phyloP scores from a whole-genome alignment of 176 grass and related monocot genomes.

The Phragmites australis region DNA sequence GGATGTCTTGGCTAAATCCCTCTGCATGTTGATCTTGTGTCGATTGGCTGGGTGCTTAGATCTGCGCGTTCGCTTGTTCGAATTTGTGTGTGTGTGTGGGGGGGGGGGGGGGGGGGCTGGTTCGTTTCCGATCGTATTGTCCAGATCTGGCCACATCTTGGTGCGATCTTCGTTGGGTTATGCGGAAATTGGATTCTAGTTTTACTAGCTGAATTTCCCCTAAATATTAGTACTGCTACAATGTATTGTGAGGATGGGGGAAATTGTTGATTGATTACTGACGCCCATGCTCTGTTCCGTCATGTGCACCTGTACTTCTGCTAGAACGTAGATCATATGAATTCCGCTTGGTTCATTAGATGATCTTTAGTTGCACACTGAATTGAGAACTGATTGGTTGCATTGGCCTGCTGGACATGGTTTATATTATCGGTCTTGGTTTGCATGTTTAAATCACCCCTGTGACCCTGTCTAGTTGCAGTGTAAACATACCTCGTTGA shows the following conservation, averaged over 20 bases:
- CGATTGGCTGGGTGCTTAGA: background rate
- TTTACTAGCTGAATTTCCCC: background rate
- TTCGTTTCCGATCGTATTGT: background rate
- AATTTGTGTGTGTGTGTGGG: background rate
- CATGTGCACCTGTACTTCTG: background rate
- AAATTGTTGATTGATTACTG: too few species aligned
- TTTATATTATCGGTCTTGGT: background rate
- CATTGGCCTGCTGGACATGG: background rate
- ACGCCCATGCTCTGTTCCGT: background rate
- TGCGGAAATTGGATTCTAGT: background rate
- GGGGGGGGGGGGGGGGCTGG: too few species aligned
- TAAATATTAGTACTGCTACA: background rate
- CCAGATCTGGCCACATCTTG: background rate
- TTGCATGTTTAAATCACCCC: background rate
- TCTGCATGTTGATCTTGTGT: background rate
- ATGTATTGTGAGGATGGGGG: background rate
- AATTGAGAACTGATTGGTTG: background rate
- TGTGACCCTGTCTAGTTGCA: background rate
- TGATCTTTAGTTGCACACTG: background rate
- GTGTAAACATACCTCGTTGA: background rate
- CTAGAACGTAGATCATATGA: background rate
- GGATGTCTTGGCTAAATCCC: background rate
- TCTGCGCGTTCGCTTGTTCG: background rate
- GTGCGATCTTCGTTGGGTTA: background rate
- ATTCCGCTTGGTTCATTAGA: background rate